Conservation (phyloP, 768 basidiomycete genomes). For the Artomyces pyxidatus region DNA sequence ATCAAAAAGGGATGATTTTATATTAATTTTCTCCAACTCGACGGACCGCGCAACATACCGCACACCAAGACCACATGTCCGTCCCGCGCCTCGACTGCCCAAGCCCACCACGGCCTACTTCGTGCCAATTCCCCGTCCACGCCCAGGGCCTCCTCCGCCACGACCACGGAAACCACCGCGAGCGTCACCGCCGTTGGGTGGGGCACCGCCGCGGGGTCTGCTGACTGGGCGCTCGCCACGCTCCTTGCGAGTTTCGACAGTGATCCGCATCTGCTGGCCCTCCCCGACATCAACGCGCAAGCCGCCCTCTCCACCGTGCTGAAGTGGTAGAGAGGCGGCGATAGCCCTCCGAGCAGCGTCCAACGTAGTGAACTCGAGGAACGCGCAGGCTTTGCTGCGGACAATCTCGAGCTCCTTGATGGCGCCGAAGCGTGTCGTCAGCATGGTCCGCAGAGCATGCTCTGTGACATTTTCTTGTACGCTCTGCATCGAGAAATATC, state of each 20-base stretch:
- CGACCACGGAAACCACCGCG: conserved; percentile 42
- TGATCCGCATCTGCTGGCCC: conserved; percentile 48
- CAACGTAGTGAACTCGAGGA: conserved; percentile 77
- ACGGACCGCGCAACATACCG: background rate
- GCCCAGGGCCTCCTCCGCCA: conserved; percentile 35
- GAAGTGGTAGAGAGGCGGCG: conserved; percentile 50
- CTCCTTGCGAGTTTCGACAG: conserved; percentile 88
- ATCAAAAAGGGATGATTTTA: background rate
- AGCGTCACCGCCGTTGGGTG: conserved; percentile 41
- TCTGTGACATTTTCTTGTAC: conserved; percentile 62
- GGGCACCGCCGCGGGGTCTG: conserved; percentile 54
- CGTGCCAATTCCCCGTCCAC: conserved; percentile 32
- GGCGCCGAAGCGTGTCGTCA: conserved; percentile 63
- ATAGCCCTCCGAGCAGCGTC: conserved; percentile 87
- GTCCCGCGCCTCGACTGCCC: background rate
- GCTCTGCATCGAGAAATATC: conserved; percentile 34
- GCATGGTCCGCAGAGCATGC: conserved; percentile 36
- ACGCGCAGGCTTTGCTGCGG: conserved; percentile 83
- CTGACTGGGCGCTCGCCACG: conserved; percentile 68
- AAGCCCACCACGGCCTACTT: background rate
- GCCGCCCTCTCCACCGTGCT: conserved; percentile 84
- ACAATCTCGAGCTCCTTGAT: conserved; percentile 88
- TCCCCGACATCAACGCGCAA: conserved; percentile 66
- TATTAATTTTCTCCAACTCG: background rate
- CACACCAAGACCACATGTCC: background rate